Conservation (phyloP, 306 rosid genomes). For the Cyclanthera cordifolia region DNA sequence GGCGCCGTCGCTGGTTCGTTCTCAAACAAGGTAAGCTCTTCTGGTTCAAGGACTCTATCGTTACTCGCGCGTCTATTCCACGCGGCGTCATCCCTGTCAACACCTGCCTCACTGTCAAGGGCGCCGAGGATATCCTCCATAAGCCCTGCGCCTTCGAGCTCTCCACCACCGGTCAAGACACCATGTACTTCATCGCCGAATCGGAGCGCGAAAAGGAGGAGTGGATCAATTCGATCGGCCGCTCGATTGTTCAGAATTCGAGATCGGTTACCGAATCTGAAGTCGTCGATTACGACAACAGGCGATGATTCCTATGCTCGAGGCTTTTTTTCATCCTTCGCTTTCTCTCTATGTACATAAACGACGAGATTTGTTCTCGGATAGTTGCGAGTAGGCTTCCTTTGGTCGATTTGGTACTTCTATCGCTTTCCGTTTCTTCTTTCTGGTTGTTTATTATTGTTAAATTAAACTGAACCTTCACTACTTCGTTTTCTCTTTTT, state of each 20-base stretch:
- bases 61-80: conserved; percentile 30
- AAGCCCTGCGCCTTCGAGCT: conserved; percentile 62
- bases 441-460: conserved; percentile 1
- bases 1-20: conserved; percentile 77
- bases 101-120: conserved; percentile 53
- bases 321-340: not conserved
- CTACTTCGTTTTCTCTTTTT: not conserved
- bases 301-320: conserved; percentile 21
- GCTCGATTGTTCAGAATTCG: conserved; percentile 57
- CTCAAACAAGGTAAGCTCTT: conserved; percentile 50
- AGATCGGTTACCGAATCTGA: conserved; percentile 58
- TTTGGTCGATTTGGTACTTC: not conserved
- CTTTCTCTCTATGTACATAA: conserved; percentile 7
- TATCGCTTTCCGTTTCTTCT: not conserved
- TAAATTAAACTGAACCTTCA: conserved; percentile 3
- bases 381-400: not conserved
- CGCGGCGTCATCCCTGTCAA: conserved; percentile 56
- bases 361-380: not conserved
- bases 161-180: conserved; percentile 30
- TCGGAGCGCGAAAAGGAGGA: conserved; percentile 52
- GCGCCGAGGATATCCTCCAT: conserved; percentile 57
- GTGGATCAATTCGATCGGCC: conserved; percentile 59
- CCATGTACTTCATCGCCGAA: conserved; percentile 59
- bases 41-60: conserved; percentile 41
- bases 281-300: conserved; percentile 50